phyloP scores from a whole-genome alignment of 495 filamentous ascomycete genomes.

The Xylaria intraflava region DNA sequence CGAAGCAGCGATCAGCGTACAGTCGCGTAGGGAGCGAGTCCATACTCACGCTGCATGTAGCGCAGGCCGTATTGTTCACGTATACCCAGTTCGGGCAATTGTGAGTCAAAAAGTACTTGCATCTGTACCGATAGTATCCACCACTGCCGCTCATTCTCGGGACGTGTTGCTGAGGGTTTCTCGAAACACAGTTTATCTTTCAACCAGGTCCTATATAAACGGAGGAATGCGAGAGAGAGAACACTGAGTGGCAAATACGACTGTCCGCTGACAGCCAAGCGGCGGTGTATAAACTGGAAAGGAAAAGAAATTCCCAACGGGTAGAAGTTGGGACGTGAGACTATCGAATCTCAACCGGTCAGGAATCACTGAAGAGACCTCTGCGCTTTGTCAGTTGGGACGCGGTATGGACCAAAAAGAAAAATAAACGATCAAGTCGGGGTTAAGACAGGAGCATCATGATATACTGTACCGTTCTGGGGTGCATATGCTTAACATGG shows the following conservation, averaged over 20 bases:
- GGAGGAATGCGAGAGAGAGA: neutral
- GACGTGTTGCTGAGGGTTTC: neutral
- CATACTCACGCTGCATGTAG: slow-evolving; percentile 48
- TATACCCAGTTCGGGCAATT: slow-evolving; percentile 58
- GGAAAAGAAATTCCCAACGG: neutral
- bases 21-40: neutral
- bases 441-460: slow-evolving; percentile 8
- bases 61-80: slow-evolving; percentile 52
- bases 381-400: neutral
- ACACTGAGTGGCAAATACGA: neutral
- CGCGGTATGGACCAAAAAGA: neutral
- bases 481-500: slow-evolving; percentile 1
- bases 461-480: slow-evolving; percentile 7
- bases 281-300: slow-evolving; percentile 7
- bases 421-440: neutral
- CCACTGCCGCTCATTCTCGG: slow-evolving; percentile 49
- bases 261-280: slow-evolving; percentile 18
- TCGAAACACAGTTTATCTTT: neutral
- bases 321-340: neutral
- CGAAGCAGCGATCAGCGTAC: slow-evolving; percentile 7
- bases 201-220: neutral
- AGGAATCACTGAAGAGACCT: neutral
- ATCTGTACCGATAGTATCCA: slow-evolving; percentile 55
- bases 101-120: slow-evolving; percentile 53
- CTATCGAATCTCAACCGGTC: neutral